Conservation (phyloP, 306 rosid species). For the Glycyrrhiza uralensis region DNA sequence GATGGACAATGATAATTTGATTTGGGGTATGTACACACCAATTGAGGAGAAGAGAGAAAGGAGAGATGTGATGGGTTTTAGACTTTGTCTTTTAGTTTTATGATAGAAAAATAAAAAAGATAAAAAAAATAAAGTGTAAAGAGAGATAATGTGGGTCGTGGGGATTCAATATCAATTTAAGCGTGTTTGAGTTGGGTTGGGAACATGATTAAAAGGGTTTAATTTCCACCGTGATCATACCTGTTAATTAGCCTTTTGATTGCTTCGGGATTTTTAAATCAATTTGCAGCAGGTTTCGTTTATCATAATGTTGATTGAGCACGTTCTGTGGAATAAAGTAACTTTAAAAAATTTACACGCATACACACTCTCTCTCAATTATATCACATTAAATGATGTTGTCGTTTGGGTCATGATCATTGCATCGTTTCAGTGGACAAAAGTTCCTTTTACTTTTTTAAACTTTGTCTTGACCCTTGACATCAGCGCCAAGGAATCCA, state of each 20-base stretch:
- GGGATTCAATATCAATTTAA: too few relatives aligned
- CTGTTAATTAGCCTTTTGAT: neutral
- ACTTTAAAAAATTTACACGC: conserved; percentile 23
- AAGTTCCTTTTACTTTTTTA: conserved; percentile 36
- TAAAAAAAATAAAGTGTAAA: too few relatives aligned
- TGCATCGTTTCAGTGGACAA: conserved; percentile 36
- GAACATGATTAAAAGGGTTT: conserved; percentile 15
- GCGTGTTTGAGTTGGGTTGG: conserved; percentile 30
- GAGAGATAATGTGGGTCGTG: too few relatives aligned
- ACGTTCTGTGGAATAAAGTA: conserved; percentile 31
- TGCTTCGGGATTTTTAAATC: neutral
- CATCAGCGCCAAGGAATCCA: conserved; percentile 40
- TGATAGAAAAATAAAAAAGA: too few relatives aligned
- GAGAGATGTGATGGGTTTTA: too few relatives aligned
- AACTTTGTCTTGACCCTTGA: conserved; percentile 17
- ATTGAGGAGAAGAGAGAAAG: too few relatives aligned
- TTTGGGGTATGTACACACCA: too few relatives aligned
- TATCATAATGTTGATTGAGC: conserved; percentile 16
- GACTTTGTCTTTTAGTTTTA: too few relatives aligned
- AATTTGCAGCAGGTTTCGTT: neutral
- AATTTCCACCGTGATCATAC: neutral
- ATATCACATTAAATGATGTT: conserved; percentile 39
- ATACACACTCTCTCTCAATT: neutral
- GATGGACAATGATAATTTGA: too few relatives aligned
- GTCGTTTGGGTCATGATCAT: conserved; percentile 43